These are phyloP conservation scores for Podila horticola DNA, from an alignment of 192 early-diverging fungal species.

Conservation along the genomic window DNA sequence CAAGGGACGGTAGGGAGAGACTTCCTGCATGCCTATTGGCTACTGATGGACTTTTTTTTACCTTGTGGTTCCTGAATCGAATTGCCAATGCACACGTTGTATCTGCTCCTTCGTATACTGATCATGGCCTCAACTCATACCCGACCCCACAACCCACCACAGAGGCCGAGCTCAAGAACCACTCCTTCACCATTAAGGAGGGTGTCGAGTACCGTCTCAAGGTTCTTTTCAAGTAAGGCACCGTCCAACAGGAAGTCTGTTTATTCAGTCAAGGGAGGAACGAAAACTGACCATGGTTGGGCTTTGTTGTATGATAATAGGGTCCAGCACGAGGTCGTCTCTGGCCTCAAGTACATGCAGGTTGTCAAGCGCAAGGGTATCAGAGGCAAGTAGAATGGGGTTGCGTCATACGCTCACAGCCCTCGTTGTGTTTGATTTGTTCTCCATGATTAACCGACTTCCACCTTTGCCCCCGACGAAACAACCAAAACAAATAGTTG, in stretches of 20 bases:
- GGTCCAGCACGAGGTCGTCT: constrained; percentile 94
- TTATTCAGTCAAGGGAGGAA: background rate
- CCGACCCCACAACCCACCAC: constrained; percentile 21
- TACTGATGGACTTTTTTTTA: background rate
- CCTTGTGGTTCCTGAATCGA: too few species aligned
- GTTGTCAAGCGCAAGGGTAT: constrained; percentile 85
- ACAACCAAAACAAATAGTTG: constrained; percentile 61
- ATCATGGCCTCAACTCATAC: background rate
- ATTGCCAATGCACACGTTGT: background rate
- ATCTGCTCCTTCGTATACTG: background rate
- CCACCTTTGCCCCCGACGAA: background rate
- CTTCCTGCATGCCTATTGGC: background rate
- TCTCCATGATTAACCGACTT: background rate
- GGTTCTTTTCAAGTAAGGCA: constrained; percentile 83
- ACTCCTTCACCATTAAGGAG: constrained; percentile 93
- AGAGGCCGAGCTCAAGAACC: constrained; percentile 75
- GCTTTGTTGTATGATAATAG: constrained; percentile 5
- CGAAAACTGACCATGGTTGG: background rate
- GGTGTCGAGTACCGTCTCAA: constrained; percentile 94
- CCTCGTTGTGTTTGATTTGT: background rate
- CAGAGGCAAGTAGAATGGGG: constrained; percentile 19
- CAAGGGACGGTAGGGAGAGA: background rate
- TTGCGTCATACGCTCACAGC: too few species aligned
- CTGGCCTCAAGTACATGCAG: constrained; percentile 95
- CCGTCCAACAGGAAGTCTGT: too few species aligned